Percentiles rank a stretch among this genome's conserved stretches.
phyloP scores from a whole-genome alignment of 2,329 filamentous ascomycete species.

The Sporothrix brasiliensis region DNA sequence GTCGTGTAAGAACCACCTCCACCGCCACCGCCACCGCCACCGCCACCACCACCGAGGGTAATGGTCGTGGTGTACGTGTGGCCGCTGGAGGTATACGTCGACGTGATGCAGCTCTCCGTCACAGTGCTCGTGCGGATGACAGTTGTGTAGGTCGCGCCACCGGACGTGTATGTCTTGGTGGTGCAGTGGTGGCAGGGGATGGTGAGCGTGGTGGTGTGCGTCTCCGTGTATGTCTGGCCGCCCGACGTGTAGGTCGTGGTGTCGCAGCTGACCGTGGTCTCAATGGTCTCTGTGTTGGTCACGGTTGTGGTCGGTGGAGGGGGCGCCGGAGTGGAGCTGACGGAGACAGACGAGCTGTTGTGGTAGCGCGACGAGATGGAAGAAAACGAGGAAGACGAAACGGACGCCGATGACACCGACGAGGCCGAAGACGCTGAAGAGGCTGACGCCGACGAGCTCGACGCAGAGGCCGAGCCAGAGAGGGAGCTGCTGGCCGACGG shows the following conservation, averaged over 20 bases:
- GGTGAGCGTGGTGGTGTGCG: constrained; percentile 25
- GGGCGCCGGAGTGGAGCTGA: not conserved
- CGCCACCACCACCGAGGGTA: not conserved
- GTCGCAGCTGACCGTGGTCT: constrained; percentile 28
- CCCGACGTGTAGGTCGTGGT: constrained; percentile 25
- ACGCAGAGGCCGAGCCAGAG: constrained; percentile 15
- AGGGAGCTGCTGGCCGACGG: not conserved
- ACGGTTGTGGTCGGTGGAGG: constrained; percentile 8
- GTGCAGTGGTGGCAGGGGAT: constrained; percentile 24
- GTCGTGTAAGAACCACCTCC: not conserved
- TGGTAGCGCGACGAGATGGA: not conserved
- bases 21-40: not conserved
- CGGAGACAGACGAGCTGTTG: not conserved
- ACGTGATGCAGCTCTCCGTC: constrained; percentile 22
- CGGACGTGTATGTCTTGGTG: constrained; percentile 29
- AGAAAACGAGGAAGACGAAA: not conserved
- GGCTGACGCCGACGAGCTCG: not conserved
- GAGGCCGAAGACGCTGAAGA: not conserved
- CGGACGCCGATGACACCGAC: not conserved
- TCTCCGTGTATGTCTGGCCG: constrained; percentile 26
- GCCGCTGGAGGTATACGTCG: constrained; percentile 25
- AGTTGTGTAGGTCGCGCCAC: constrained; percentile 28
- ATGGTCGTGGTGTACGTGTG: constrained; percentile 31
- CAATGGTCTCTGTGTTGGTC: constrained; percentile 23
- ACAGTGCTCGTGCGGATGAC: constrained; percentile 4